These are phyloP conservation scores for Phytophthora hybrid DNA, from an alignment of 352 stramenopile genomes.

Conservation along the genomic window DNA sequence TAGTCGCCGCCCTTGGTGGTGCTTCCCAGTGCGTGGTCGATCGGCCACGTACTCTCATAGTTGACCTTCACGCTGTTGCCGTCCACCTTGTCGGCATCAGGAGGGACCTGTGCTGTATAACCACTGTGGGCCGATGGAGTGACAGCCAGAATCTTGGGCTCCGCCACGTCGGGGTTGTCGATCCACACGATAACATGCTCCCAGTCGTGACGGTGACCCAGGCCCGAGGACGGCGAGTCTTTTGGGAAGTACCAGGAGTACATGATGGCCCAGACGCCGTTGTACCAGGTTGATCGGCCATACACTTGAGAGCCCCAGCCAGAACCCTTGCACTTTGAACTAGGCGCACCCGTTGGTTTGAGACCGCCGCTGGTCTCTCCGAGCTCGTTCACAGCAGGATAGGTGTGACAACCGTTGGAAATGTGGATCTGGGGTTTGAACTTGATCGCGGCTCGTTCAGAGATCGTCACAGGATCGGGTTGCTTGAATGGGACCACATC, in stretches of 20 bases:
- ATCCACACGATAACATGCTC: slow-evolving; percentile 1
- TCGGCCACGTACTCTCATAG: slow-evolving; percentile 4
- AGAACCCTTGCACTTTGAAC: slow-evolving; percentile 1
- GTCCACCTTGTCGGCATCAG: slow-evolving; percentile 2
- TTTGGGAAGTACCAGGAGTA: slow-evolving; percentile 6
- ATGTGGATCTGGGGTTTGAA: slow-evolving; percentile 5
- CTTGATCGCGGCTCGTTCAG: not conserved
- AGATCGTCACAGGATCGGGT: not conserved
- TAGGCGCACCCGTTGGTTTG: not conserved
- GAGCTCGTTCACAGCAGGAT: not conserved
- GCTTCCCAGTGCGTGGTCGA: slow-evolving; percentile 1
- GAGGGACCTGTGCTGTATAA: not conserved
- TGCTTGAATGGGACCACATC: slow-evolving; percentile 1
- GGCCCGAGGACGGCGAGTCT: not conserved
- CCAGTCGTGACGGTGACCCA: slow-evolving; percentile 1
- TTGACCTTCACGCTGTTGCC: slow-evolving; percentile 1
- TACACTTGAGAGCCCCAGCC: slow-evolving; percentile 1
- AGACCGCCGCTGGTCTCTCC: not conserved
- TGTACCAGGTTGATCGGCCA: slow-evolving; percentile 3
- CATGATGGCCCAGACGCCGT: slow-evolving; percentile 4
- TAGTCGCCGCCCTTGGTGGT: slow-evolving; percentile 1
- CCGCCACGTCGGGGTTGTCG: not conserved
- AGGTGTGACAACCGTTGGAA: not conserved
- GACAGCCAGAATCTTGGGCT: slow-evolving; percentile 4
- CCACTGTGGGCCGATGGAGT: slow-evolving; percentile 1